These are phyloP conservation scores for Volvox reticuliferus DNA, from an alignment of 139 green algal species.

Conservation along the genomic window DNA sequence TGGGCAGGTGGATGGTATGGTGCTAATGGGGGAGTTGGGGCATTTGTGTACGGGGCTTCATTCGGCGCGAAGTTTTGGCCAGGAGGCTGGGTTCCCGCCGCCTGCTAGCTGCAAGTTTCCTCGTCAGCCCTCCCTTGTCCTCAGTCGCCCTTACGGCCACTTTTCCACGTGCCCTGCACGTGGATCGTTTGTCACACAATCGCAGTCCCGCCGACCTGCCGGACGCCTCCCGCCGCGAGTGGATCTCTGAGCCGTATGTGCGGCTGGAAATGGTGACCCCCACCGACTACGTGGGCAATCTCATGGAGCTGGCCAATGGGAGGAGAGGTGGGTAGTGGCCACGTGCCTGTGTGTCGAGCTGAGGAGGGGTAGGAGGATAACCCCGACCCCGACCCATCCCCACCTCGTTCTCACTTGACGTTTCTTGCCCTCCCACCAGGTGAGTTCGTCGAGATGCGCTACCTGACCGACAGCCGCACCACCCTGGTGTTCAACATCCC, in stretches of 20 bases:
- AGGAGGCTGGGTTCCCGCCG: no score
- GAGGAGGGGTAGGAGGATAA: neutral
- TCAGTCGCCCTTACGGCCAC: no score
- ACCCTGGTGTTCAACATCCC: constrained; percentile 96
- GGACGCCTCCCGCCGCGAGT: constrained; percentile 66
- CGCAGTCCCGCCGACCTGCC: constrained; percentile 91
- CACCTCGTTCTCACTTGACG: neutral
- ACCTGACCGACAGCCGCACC: constrained; percentile 88
- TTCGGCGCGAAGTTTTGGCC: no score
- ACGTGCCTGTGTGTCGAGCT: neutral
- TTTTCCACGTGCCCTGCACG: no score
- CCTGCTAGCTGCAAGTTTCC: no score
- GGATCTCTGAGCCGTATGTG: constrained; percentile 95
- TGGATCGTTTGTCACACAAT: no score
- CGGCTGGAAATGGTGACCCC: constrained; percentile 73
- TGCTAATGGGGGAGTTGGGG: no score
- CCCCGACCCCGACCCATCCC: neutral
- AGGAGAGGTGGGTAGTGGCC: neutral
- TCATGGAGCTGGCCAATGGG: constrained; percentile 94
- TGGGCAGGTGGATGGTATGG: neutral
- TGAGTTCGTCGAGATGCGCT: constrained; percentile 98
- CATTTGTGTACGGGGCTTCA: no score
- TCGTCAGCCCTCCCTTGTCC: no score
- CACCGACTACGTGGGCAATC: constrained; percentile 91
- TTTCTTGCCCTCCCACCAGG: constrained; percentile 14